Base-by-base conservation (phyloP, 2,329 filamentous ascomycete species). In the Trichothecium roseum region DNA sequence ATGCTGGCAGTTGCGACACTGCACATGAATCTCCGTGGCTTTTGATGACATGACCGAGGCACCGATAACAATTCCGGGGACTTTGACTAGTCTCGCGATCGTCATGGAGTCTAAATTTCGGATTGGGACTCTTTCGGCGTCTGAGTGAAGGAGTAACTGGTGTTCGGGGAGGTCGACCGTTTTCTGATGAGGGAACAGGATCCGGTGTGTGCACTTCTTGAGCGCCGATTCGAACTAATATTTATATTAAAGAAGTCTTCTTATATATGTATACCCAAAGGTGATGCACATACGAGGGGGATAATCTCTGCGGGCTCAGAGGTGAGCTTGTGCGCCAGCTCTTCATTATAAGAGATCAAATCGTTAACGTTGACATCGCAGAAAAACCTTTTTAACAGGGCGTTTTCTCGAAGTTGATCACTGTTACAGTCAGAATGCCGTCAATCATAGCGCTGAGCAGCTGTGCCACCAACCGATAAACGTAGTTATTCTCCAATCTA, bases 21-120 rank as follows among this genome's bases (percentile, higher is more conserved):
- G 79, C 35, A 98, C 82, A 41, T 84, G 74, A 17, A 98, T 69
- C 18, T 79, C 69, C 6, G 87, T 95, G 5, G 91, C 86, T 66
- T 98, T 96, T 10, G 89, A 96, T 3, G 88, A 94, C 57, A 96
- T 81, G 14, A 94, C 94, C 1, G 89, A 95, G 32, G 91, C 91
- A 32, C 91, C 89, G 45, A 98, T 98, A 40, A 98, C 86, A 45
- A 98, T 98, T 34, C 91, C 93, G 1, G 91, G 91, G 38, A 98
- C 94, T 38, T 89, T 78, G 28, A 98, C 89, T n/a, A 98, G 80
- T 47, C 87, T 81, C 5, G 89, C 87, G 46, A 98, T 93, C 43
- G 86, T 89, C 43, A 84, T 81, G 8, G 91, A 93, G 49, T 93
- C 91, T 28, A 98, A 74, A 46, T 95, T 87, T 45, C 91, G 83